Conservation (phyloP, 106 monocot species). For the Acorus calamus region DNA sequence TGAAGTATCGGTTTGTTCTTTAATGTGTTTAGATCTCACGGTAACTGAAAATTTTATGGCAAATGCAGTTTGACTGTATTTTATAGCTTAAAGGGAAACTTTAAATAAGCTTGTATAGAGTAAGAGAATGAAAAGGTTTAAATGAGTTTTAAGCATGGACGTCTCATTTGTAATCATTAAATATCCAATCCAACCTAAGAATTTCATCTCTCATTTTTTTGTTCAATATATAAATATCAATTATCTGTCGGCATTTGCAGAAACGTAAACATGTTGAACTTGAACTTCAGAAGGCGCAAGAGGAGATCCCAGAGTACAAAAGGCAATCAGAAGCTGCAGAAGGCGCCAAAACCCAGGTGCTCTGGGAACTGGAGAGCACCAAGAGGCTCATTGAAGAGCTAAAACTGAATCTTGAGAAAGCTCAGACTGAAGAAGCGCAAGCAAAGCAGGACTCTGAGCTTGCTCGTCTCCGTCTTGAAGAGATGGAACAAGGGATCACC, state of each 20-base stretch:
- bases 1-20: too few species aligned
- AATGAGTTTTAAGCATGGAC: too few species aligned
- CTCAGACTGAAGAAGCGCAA: constrained; percentile 32
- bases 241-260: constrained; percentile 5
- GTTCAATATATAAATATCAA: too few species aligned
- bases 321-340: constrained; percentile 33
- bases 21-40: too few species aligned
- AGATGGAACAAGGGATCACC: constrained; percentile 36
- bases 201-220: too few species aligned
- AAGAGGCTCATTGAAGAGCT: constrained; percentile 42
- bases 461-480: constrained; percentile 29
- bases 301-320: constrained; percentile 28
- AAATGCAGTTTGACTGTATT: too few species aligned
- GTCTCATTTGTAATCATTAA: too few species aligned
- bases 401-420: constrained; percentile 34
- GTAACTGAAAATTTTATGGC: too few species aligned
- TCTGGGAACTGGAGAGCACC: constrained; percentile 31
- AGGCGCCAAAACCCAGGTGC: constrained; percentile 16
- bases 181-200: too few species aligned
- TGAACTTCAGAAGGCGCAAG: constrained; percentile 31
- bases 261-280: constrained; percentile 12
- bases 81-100: too few species aligned
- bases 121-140: too few species aligned
- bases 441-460: constrained; percentile 46
- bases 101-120: too few species aligned